These are phyloP conservation scores for Hygrocybe punicea DNA, from an alignment of 768 basidiomycete genomes.

Conservation along the genomic window DNA sequence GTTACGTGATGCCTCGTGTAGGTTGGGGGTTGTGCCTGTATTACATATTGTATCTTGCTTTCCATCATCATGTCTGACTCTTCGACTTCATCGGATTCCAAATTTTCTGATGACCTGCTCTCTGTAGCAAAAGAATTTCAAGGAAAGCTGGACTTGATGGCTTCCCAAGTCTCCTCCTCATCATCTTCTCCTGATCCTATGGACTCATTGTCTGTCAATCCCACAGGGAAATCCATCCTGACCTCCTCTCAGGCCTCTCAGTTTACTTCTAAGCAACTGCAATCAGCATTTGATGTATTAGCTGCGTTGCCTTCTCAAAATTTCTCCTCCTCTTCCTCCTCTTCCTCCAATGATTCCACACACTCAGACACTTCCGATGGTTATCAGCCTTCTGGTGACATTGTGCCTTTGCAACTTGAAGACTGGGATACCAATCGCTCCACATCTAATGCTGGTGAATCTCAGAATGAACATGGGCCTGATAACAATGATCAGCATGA, in stretches of 20 bases:
- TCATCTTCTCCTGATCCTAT: neutral
- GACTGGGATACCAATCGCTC: too few relatives aligned
- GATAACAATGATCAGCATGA: neutral
- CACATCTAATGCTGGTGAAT: too few relatives aligned
- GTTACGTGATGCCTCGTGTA: too few relatives aligned
- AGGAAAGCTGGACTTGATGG: neutral
- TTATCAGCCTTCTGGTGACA: too few relatives aligned
- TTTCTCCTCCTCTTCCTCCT: too few relatives aligned
- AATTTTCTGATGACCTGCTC: neutral
- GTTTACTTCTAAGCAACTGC: neutral
- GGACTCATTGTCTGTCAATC: neutral
- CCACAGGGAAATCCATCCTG: neutral
- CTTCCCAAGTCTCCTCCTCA: neutral
- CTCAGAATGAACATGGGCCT: neutral
- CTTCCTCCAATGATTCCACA: too few relatives aligned
- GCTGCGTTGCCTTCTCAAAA: neutral
- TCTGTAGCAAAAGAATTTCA: neutral
- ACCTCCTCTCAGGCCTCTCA: neutral
- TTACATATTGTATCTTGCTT: too few relatives aligned
- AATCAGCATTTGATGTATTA: neutral
- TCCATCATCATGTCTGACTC: too few relatives aligned
- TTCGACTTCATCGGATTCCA: too few relatives aligned
- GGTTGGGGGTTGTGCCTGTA: too few relatives aligned
- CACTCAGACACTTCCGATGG: too few relatives aligned
- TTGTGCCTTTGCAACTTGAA: too few relatives aligned